Percentiles rank a stretch among this genome's conserved stretches.
Evolutionary conservation across 768 basidiomycete genomes (phyloP).

Genomic region (Serendipita vermifera): DNA sequence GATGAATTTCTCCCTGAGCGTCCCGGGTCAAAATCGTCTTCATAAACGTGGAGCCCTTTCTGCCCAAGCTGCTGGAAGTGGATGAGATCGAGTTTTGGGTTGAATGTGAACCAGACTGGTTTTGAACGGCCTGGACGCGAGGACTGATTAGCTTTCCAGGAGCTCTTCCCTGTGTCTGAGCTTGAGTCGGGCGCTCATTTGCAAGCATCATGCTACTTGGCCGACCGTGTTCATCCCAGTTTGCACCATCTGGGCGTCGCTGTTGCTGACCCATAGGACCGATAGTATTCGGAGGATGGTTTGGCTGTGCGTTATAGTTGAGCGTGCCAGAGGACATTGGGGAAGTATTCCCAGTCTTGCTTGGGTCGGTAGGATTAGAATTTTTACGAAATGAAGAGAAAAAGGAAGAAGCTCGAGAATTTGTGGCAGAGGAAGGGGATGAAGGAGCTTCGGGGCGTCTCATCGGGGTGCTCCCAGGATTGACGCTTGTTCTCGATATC

Average conservation of each 20-base stretch:
- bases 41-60: neutral
- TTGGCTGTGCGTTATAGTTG: neutral
- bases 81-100: too few relatives aligned
- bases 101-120: constrained; percentile 5
- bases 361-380: too few relatives aligned
- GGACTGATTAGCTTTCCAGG: neutral
- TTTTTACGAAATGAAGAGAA: constrained; percentile 9
- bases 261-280: neutral
- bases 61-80: neutral
- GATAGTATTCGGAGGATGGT: neutral
- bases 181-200: neutral
- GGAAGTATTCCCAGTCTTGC: too few relatives aligned
- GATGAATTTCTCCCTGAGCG: constrained; percentile 34
- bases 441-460: neutral
- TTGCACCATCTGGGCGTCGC: neutral
- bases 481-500: neutral
- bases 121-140: neutral
- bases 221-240: constrained; percentile 2
- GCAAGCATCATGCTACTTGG: neutral
- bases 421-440: neutral
- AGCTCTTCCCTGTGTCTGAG: neutral
- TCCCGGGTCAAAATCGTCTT: neutral
- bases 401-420: constrained; percentile 1
- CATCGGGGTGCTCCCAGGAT: constrained; percentile 6
- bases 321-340: neutral